Conservation (phyloP, 768 basidiomycete genomes). For the Rhizopogon vesiculosus region DNA sequence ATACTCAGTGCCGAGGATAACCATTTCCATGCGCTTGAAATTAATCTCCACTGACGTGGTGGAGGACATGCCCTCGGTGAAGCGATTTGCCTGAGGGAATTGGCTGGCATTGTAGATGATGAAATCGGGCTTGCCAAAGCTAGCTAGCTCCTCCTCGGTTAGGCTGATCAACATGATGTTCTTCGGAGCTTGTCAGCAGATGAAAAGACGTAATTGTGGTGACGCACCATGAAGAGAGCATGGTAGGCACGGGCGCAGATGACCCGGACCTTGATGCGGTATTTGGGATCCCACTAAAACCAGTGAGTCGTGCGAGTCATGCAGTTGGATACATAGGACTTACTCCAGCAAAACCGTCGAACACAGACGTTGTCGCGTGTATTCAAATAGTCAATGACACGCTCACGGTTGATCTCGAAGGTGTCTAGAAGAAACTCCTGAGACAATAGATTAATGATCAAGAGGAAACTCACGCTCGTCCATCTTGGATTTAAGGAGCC, state of each 20-base stretch:
- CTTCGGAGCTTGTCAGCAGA: slow-evolving; percentile 32
- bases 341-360: slow-evolving; percentile 92
- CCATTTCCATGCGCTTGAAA: slow-evolving; percentile 99
- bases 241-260: slow-evolving; percentile 99
- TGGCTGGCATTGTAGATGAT: slow-evolving; percentile 99
- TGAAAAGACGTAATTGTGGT: slow-evolving; percentile 4
- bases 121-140: slow-evolving; percentile 98
- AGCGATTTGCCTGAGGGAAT: slow-evolving; percentile 99
- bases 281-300: slow-evolving; percentile 91
- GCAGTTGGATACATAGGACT: slow-evolving; percentile 17
- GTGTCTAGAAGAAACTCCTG: slow-evolving; percentile 56
- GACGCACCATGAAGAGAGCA: slow-evolving; percentile 92
- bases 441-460: not conserved
- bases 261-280: slow-evolving; percentile 99
- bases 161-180: slow-evolving; percentile 99
- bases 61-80: slow-evolving; percentile 99
- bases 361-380: slow-evolving; percentile 98
- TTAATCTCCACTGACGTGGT: slow-evolving; percentile 99
- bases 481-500: slow-evolving; percentile 98
- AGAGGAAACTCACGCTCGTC: slow-evolving; percentile 71
- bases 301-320: not conserved
- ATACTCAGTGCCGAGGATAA: slow-evolving; percentile 97
- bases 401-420: slow-evolving; percentile 98
- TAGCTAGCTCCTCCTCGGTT: slow-evolving; percentile 86
- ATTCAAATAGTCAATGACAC: slow-evolving; percentile 98